phyloP scores from a whole-genome alignment of 805 yeast genomes.

The Priceomyces castillae region DNA sequence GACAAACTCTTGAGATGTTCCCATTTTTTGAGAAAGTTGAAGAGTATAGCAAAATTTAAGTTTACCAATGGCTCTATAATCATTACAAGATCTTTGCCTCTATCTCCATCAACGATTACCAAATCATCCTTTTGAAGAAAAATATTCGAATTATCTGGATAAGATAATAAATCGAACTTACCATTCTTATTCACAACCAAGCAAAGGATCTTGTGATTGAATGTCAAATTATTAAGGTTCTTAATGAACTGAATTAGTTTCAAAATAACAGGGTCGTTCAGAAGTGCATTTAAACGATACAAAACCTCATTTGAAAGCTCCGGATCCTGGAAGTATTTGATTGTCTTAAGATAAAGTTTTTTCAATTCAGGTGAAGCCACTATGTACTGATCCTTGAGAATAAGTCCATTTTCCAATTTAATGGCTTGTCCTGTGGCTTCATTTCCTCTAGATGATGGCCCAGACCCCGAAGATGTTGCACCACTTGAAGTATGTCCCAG shows the following conservation, averaged over 20 bases:
- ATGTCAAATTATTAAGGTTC: conserved; percentile 40
- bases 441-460: neutral
- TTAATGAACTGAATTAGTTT: conserved; percentile 37
- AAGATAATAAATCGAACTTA: conserved; percentile 65
- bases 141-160: conserved; percentile 63
- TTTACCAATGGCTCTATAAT: conserved; percentile 63
- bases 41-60: conserved; percentile 63
- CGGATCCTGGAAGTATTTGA: conserved; percentile 49
- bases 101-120: conserved; percentile 78
- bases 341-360: conserved; percentile 45
- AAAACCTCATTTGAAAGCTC: conserved; percentile 26
- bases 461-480: neutral
- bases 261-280: conserved; percentile 24
- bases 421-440: conserved; percentile 15
- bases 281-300: conserved; percentile 23
- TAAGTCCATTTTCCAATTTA: conserved; percentile 60
- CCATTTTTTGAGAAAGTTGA: conserved; percentile 71
- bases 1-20: conserved; percentile 59
- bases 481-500: neutral
- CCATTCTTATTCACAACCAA: conserved; percentile 61
- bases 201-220: conserved; percentile 40
- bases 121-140: conserved; percentile 58
- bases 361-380: conserved; percentile 59
- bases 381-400: conserved; percentile 54
- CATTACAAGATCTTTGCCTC: conserved; percentile 78